phyloP scores from a whole-genome alignment of 2,329 filamentous ascomycete genomes.

The Microcyclosporella mali region DNA sequence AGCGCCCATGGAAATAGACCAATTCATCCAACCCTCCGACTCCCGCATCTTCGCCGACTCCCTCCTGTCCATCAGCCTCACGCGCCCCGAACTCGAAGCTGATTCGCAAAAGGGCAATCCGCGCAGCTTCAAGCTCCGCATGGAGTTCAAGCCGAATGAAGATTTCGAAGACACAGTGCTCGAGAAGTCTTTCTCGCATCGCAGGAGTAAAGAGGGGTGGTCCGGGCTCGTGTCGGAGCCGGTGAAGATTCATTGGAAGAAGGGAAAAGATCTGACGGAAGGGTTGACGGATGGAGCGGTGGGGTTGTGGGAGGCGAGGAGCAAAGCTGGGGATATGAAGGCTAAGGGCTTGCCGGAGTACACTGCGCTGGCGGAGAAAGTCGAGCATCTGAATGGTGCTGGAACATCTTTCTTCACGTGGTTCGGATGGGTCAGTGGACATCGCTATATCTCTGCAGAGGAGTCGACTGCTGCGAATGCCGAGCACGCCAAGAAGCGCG shows the following conservation, averaged over 20 bases:
- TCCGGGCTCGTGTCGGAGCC: conserved; percentile 80
- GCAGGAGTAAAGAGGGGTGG: conserved; percentile 62
- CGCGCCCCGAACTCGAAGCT: conserved; percentile 69
- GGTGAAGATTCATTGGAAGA: conserved; percentile 74
- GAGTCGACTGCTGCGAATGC: conserved; percentile 60
- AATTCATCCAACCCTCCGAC: conserved; percentile 79
- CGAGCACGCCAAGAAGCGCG: conserved; percentile 55
- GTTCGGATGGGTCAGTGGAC: conserved; percentile 66
- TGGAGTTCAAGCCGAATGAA: conserved; percentile 75
- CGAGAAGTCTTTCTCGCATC: conserved; percentile 90
- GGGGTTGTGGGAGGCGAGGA: conserved; percentile 61
- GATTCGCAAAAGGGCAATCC: conserved; percentile 44
- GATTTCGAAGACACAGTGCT: conserved; percentile 71
- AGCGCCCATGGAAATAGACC: conserved; percentile 77
- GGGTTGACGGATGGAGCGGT: conserved; percentile 70
- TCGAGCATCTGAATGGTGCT: conserved; percentile 39
- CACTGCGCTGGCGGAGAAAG: conserved; percentile 48
- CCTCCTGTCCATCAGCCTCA: conserved; percentile 64
- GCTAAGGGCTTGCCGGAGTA: conserved; percentile 49
- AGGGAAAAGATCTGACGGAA: conserved; percentile 72
- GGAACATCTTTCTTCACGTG: conserved; percentile 77
- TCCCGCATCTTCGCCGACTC: conserved; percentile 62
- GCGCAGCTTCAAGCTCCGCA: conserved; percentile 68
- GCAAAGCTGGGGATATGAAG: conserved; percentile 39
- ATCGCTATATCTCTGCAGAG: conserved; percentile 64